A percentile compares a stretch with the other conserved stretches of the same genome.
Conservation (phyloP, 129 eudicot genomes). For the Centrapalus pauciflorus region DNA sequence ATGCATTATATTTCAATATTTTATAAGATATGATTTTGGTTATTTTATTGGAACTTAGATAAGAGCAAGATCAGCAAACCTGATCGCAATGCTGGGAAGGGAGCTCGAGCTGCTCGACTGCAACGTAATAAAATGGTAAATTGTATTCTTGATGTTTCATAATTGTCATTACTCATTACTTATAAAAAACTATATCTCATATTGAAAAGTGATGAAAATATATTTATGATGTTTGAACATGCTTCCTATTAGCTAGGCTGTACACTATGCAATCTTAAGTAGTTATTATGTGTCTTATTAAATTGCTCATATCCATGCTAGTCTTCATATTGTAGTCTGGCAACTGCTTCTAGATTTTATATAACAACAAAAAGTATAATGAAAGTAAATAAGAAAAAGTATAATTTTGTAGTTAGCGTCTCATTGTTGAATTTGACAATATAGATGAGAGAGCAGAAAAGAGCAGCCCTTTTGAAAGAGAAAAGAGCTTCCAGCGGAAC, state of each 20-base stretch:
- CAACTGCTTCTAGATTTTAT: too few species aligned
- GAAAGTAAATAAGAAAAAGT: background rate
- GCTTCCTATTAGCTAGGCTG: too few species aligned
- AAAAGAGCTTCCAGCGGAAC: constrained; percentile 66
- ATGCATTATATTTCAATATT: background rate
- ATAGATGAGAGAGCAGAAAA: constrained; percentile 82
- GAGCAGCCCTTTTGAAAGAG: constrained; percentile 66
- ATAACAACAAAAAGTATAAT: background rate
- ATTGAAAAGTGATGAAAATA: background rate
- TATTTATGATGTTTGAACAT: background rate
- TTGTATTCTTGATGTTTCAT: background rate
- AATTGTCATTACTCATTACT: background rate
- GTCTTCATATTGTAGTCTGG: too few species aligned
- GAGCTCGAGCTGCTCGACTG: constrained; percentile 76
- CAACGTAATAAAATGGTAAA: constrained; percentile 81
- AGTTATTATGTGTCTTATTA: too few species aligned
- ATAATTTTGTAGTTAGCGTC: background rate
- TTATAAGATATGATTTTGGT: background rate
- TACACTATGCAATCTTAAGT: too few species aligned
- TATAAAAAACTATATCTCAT: background rate
- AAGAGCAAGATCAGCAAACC: constrained; percentile 55
- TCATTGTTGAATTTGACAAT: constrained; percentile 5
- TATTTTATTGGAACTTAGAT: constrained; percentile 33
- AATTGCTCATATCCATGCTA: too few species aligned
- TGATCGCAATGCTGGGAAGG: constrained; percentile 53